phyloP scores from a whole-genome alignment of 345 rosid genomes.

The Linum trigynum region DNA sequence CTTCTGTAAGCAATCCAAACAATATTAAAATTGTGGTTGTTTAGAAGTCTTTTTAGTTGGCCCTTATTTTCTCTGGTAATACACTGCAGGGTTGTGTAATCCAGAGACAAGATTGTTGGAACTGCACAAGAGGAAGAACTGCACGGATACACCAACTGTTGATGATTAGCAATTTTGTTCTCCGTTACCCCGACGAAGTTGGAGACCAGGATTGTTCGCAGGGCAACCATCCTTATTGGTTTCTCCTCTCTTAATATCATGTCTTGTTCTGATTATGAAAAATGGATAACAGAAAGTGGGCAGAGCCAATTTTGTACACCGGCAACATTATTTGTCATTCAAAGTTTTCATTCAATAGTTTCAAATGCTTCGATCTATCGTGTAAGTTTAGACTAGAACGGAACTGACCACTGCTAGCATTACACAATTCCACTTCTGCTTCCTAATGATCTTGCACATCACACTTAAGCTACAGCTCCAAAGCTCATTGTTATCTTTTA shows the following conservation, averaged over 20 bases:
- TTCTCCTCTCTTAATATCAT: no score
- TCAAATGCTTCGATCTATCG: no score
- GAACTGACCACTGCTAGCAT: not conserved
- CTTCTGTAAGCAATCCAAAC: not conserved
- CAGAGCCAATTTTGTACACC: not conserved
- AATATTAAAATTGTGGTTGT: not conserved
- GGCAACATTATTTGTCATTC: not conserved
- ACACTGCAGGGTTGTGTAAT: constrained; percentile 54
- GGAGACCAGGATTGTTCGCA: no score
- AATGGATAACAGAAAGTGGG: not conserved
- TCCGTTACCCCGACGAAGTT: not conserved
- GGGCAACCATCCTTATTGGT: no score
- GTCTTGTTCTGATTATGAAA: not conserved
- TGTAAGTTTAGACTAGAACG: not conserved
- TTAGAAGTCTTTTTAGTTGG: not conserved
- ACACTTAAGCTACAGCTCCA: no score
- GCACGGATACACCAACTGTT: constrained; percentile 66
- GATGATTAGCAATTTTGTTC: constrained; percentile 33
- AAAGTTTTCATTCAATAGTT: no score
- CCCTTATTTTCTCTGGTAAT: not conserved
- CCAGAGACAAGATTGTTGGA: constrained; percentile 68
- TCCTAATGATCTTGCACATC: no score
- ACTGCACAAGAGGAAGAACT: constrained; percentile 67
- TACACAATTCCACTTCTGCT: no score
- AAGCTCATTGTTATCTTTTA: no score